Evolutionary conservation across 805 yeast species (phyloP).

Genomic region (Barnettozyma vustinii): DNA sequence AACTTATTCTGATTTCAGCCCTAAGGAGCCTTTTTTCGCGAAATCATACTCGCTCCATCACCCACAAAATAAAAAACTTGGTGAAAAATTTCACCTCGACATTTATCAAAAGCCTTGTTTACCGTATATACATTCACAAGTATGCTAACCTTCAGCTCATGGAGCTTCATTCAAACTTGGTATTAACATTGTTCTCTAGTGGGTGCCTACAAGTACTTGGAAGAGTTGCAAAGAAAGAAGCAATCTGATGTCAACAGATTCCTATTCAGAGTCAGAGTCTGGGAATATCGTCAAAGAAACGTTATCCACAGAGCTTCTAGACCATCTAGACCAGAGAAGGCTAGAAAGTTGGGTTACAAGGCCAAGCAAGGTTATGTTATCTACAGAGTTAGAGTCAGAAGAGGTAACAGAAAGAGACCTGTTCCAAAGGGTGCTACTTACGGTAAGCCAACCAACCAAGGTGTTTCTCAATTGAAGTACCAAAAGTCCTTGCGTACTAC

Average conservation of each 20-base stretch:
- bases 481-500: constrained; percentile 97
- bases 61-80: background rate
- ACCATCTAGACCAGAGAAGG: constrained; percentile 99
- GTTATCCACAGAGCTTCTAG: constrained; percentile 98
- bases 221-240: constrained; percentile 99
- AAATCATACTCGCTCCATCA: background rate
- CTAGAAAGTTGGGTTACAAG: constrained; percentile 99
- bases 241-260: constrained; percentile 99
- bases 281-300: constrained; percentile 99
- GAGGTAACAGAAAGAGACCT: constrained; percentile 99
- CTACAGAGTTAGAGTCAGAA: constrained; percentile 98
- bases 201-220: constrained; percentile 99
- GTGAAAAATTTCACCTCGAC: background rate
- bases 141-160: background rate
- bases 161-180: background rate
- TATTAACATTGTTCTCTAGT: constrained; percentile 34
- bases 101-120: constrained; percentile 9
- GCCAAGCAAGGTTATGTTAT: constrained; percentile 99
- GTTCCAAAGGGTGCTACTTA: constrained; percentile 99
- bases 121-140: constrained; percentile 4
- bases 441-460: constrained; percentile 99
- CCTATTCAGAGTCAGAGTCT: constrained; percentile 99
- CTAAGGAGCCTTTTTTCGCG: too few species aligned
- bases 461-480: constrained; percentile 98
- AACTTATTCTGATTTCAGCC: too few species aligned